phyloP scores from a whole-genome alignment of 192 early-diverging fungal species.

The Coemansia sp. region DNA sequence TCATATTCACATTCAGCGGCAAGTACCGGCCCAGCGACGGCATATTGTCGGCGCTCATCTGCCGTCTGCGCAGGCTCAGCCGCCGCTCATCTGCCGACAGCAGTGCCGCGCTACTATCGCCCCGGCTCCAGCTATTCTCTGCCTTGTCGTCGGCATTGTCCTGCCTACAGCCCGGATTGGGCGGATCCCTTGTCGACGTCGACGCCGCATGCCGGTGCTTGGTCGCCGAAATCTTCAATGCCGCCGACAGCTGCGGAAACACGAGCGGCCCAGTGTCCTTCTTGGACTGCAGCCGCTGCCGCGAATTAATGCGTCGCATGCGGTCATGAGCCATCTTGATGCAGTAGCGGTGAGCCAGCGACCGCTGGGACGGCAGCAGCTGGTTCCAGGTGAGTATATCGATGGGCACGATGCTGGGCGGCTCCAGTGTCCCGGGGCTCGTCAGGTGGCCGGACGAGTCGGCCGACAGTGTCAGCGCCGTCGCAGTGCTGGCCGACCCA shows the following conservation, averaged over 20 bases:
- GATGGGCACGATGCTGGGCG: constrained; percentile 34
- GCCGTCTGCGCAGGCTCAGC: constrained; percentile 28
- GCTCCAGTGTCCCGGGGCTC: constrained; percentile 21
- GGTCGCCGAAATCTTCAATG: background rate
- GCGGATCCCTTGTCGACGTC: too few relatives aligned
- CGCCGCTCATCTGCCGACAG: constrained; percentile 33
- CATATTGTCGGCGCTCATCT: constrained; percentile 29
- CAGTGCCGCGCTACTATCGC: constrained; percentile 7
- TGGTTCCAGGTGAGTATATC: constrained; percentile 47
- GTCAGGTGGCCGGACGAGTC: background rate
- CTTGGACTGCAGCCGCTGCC: background rate
- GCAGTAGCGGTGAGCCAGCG: constrained; percentile 36
- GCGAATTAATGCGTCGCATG: background rate
- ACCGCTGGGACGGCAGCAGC: constrained; percentile 39
- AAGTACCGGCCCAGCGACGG: background rate
- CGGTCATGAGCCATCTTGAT: constrained; percentile 39
- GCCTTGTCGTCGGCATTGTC: too few relatives aligned
- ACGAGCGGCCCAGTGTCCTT: background rate
- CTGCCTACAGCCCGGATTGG: too few relatives aligned
- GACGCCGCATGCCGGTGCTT: constrained; percentile 16
- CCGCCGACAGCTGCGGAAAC: constrained; percentile 1
- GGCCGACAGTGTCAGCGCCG: background rate
- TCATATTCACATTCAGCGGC: constrained; percentile 2
- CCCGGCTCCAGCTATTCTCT: too few relatives aligned
- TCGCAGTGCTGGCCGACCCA: constrained; percentile 4